A percentile compares a stretch with the other conserved stretches of the same genome.
Conservation (phyloP, 208 protist genomes). For the Acanthamoeba divionensis region DNA sequence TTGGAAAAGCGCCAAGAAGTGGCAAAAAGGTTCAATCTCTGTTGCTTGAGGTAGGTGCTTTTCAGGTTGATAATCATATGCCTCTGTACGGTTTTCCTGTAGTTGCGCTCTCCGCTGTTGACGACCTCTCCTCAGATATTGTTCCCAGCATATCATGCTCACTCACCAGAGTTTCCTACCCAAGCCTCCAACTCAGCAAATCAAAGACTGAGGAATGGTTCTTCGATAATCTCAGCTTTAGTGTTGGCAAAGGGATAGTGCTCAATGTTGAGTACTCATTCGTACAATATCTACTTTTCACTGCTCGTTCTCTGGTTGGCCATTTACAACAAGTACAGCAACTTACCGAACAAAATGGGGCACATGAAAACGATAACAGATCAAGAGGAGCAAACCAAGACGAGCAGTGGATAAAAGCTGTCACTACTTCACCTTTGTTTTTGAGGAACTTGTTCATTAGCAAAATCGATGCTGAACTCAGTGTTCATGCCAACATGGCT, state of each 20-base stretch:
- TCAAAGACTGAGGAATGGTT: too few species aligned
- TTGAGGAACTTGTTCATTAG: background rate
- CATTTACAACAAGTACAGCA: too few species aligned
- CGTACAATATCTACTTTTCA: background rate
- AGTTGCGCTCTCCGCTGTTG: background rate
- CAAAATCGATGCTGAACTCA: constrained; percentile 11
- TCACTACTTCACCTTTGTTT: background rate
- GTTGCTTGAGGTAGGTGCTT: background rate
- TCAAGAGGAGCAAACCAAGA: background rate
- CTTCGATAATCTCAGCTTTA: background rate
- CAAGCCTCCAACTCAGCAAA: too few species aligned
- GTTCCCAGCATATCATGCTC: too few species aligned
- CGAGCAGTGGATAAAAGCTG: background rate
- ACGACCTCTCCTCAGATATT: background rate
- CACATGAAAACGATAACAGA: background rate
- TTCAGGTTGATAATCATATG: constrained; percentile 40
- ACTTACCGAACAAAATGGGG: too few species aligned
- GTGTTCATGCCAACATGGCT: background rate
- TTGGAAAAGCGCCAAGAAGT: background rate
- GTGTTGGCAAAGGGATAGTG: background rate
- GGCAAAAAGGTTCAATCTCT: background rate
- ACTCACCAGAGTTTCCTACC: too few species aligned
- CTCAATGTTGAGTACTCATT: constrained; percentile 29
- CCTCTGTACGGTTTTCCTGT: constrained; percentile 23
- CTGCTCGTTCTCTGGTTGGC: background rate